Percentiles rank a stretch among this genome's conserved stretches.
These are phyloP conservation scores for Pseudogymnoascus sp. DNA, from an alignment of 2,329 filamentous ascomycete genomes.

Conservation along the genomic window DNA sequence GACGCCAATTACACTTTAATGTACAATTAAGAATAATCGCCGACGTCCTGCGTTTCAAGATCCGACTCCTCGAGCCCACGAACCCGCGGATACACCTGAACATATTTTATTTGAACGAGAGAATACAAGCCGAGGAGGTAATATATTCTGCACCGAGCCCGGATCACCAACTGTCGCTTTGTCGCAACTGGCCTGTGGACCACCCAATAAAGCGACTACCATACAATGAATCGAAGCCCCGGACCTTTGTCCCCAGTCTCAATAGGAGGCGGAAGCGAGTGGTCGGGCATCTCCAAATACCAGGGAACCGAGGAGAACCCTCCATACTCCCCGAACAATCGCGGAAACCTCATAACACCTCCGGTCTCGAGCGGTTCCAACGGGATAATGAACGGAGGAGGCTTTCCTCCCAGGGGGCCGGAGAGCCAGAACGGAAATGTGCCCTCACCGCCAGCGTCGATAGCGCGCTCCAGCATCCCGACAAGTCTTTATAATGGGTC, in stretches of 20 bases:
- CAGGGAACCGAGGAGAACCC: conserved; percentile 41
- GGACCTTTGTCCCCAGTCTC: conserved; percentile 75
- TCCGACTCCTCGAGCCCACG: background rate
- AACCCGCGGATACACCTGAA: background rate
- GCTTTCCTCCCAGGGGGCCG: conserved; percentile 39
- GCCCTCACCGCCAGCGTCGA: conserved; percentile 80
- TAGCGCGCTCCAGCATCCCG: conserved; percentile 77
- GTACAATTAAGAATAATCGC: conserved; percentile 4
- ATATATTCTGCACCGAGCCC: background rate
- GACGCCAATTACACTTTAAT: conserved; percentile 4
- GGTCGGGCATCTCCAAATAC: conserved; percentile 64
- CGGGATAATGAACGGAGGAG: conserved; percentile 51
- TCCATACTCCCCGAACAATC: conserved; percentile 43
- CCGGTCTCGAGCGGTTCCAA: conserved; percentile 58
- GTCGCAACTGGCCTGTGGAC: background rate
- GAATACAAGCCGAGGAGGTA: background rate
- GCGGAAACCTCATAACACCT: conserved; percentile 56
- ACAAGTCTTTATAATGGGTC: conserved; percentile 51
- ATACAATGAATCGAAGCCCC: conserved; percentile 62
- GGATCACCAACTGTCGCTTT: background rate
- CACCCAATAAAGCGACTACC: conserved; percentile 3
- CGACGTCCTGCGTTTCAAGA: conserved; percentile 5
- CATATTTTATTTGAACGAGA: background rate
- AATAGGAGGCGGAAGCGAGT: conserved; percentile 66
- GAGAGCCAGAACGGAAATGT: conserved; percentile 45